Evolutionary conservation across 176 grass and related monocot genomes (phyloP), one percentile per base, ranked within the genome.

Genomic region (Leersia perrieri): DNA sequence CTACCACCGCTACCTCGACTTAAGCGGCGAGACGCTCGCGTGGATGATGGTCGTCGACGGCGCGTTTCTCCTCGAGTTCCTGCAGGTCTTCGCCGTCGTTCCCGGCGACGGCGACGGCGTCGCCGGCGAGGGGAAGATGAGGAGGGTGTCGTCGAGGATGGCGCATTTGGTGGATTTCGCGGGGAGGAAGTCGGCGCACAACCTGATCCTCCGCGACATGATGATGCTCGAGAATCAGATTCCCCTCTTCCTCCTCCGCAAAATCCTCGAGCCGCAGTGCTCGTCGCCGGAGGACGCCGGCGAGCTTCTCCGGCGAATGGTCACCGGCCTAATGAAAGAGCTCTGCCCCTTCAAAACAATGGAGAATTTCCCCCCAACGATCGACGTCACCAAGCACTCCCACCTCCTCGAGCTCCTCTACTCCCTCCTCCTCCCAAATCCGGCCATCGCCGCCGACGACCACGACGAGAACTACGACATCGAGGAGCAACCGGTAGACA

Each of bases 221-320:
- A 71, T 97, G 75, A 97, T 97, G 94, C 82, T 97, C 8, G 94
- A 97, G 88, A 97, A 94, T 82, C 91, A 97, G 83, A 82, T 97
- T 18, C 94, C 94, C 7, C 82, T 94, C 26, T 88, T 91, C 75
- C 80, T 94, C 15, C 81, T 97, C 4, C 85, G 78, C 40, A 92
- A 53, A 63, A 90, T 94, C 68, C 39, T 97, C 38, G 91, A 94
- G 28, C 78, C 82, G 66, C 91, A 92, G 64, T 84, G 74, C 67
- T 34, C 31, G 45, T 82, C 85, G 7, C 42, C 9, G 3, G 82
- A 94, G 4, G 87, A 87, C 18, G 60, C 91, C 31, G 85, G 69
- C 30, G 72, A 60, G 6, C 20, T 44, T 11, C 94, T 97, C 10
- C 13, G 30, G 51, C 42, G 75, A 16, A 97, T 97, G 94, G 87